Base-by-base conservation (phyloP, 2,329 filamentous ascomycete species). In the Aspergillus sp. region DNA sequence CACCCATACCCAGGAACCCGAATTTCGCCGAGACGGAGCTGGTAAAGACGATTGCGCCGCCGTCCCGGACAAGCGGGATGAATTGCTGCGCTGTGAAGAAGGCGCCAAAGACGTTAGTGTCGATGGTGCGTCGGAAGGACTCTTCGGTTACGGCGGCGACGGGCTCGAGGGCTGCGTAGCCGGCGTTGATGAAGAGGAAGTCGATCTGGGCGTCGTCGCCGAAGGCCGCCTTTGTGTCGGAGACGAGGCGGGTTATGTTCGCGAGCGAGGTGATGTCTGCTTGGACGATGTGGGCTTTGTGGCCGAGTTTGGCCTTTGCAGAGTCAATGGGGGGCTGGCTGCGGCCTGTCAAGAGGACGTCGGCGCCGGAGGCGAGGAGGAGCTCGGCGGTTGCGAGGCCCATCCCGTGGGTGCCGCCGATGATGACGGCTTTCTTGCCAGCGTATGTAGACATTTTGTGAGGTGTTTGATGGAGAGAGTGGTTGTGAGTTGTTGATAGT, bases 331-430 rank as follows among this genome's bases (percentile, higher is more conserved):
- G 56, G 2, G 19, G 23, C 19, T 49, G 45, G 25, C 63, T 63
- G n/a, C 63, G 63, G 31, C 60, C 60, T 8, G 63, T 64, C 15
- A 64, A 43, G 31, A 64, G 56, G 45, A 64, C 63, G 45, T 60
- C 23, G 23, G 57, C 47, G 17, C 54, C 60, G 1, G 49, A n/a
- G 15, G 55, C 13, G 4, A 56, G 17, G 17, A 64, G 63, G 22
- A 64, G 50, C 19, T 64, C 54, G 11, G 60, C 60, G 1, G 63
- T 63, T 30, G 60, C 48, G n/a, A 63, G 60, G 17, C 63, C 60
- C 22, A 64, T 64, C 7, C 63, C 63, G 43, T 64, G 63, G n/a
- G 49, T 64, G 30, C 60, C 63, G 7, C 63, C 63, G 25, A 64
- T 50, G 11, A 64, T 49, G 28, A 64, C 19, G 15, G 50, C 60